Conservation (phyloP, 2,329 filamentous ascomycete genomes). For the Clarireedia hainanense region DNA sequence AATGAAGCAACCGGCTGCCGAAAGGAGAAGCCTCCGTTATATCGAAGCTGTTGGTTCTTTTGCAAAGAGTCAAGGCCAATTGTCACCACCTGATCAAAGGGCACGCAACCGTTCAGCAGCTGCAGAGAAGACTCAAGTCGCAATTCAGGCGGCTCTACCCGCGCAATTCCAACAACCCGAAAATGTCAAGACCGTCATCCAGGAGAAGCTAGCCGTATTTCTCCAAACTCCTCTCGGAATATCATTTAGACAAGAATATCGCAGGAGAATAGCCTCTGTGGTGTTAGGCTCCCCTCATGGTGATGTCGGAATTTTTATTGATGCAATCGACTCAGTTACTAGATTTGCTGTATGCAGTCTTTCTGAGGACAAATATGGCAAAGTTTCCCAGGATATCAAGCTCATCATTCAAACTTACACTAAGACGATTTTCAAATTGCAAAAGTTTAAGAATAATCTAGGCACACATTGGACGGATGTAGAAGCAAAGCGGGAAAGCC, state of each 20-base stretch:
- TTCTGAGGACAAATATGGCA: constrained; percentile 73
- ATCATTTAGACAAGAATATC: constrained; percentile 64
- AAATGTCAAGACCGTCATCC: background rate
- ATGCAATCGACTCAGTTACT: constrained; percentile 63
- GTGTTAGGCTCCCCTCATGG: constrained; percentile 70
- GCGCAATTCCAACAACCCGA: background rate
- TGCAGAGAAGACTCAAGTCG: background rate
- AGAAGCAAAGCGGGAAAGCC: constrained; percentile 40
- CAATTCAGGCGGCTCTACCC: background rate
- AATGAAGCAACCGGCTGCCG: constrained; percentile 12
- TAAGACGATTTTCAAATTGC: constrained; percentile 57
- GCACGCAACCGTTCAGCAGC: background rate
- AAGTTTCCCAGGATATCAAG: constrained; percentile 76
- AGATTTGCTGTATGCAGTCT: constrained; percentile 66
- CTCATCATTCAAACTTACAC: constrained; percentile 68
- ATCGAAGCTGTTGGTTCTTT: constrained; percentile 20
- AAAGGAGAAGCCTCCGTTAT: constrained; percentile 12
- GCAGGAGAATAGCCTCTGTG: constrained; percentile 54
- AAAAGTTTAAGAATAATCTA: constrained; percentile 53
- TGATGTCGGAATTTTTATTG: constrained; percentile 58
- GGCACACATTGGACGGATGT: constrained; percentile 75
- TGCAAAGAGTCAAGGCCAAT: constrained; percentile 25
- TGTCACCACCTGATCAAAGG: constrained; percentile 14
- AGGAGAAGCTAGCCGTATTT: constrained; percentile 9
- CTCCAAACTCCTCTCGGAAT: constrained; percentile 49